Base-by-base conservation (phyloP, 768 basidiomycete genomes). In the Rubroboletus satanas region DNA sequence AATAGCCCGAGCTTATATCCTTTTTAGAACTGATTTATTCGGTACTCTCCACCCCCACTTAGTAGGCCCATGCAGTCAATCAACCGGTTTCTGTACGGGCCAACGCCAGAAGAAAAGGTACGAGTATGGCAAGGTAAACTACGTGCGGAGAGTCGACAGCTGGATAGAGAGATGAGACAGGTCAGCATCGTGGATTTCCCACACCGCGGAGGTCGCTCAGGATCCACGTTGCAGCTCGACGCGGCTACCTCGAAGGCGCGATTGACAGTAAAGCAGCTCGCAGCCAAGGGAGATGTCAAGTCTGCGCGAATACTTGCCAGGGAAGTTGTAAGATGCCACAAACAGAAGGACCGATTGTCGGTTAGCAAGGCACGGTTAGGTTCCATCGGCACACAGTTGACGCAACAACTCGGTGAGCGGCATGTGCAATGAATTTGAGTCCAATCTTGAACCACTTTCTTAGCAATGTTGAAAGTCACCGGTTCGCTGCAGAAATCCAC, bases 401-500 rank as follows among this genome's bases (percentile, higher is more conserved):
- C 82, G 37, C 92, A 98, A 67, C 97, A 99, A 69, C 78, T 97
- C 55, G 90, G 97, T 98, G 63, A 61, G 87, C 75, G 45, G 44
- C 50, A 32, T 37, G 52, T 54, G 12, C 39, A 11, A 7, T 4
- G 42, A 10, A 14, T 32, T 31, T 18, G 42, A 10, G 33, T 11
- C 1, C 5, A 12, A 28, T 15, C 55, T 37, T 47, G 29, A 46
- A 33, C 36, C 47, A 46, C 56, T 39, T 36, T 35, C 29, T 3
- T 61, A 98, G 97, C 97, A 0, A 90, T 98, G 88, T 73, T 87
- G 59, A 99, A 98, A 75, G 92, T 98, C 38, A 98, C 97, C 9
- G 97, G 97, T n/a, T 84, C 95, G 7, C 76, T 99, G 57, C 96
- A 98, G 74, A 97, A 94, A 72, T 97, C 94, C 7, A 94, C 96